Conservation (phyloP, 257 asterid species). For the Ligustrum vulgare region DNA sequence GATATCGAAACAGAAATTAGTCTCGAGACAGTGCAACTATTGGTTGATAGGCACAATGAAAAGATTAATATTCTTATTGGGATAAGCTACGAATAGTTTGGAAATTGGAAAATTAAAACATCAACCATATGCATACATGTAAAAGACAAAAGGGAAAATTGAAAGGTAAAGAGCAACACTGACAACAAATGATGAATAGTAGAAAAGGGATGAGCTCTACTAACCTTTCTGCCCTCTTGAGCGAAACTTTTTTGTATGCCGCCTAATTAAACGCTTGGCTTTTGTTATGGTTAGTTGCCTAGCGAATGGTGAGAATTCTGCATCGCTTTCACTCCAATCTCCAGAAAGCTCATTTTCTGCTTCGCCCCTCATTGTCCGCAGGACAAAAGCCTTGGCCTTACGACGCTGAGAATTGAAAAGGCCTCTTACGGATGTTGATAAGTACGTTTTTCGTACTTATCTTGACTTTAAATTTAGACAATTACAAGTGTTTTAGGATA, state of each 20-base stretch:
- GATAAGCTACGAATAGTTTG: slow-evolving; percentile 1
- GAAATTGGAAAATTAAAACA: background rate
- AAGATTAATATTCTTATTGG: background rate
- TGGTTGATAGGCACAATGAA: background rate
- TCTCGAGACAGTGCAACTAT: background rate
- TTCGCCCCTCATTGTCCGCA: slow-evolving; percentile 96
- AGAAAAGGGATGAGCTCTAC: slow-evolving; percentile 28
- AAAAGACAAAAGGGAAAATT: background rate
- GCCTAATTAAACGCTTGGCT: slow-evolving; percentile 78
- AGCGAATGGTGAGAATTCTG: slow-evolving; percentile 93
- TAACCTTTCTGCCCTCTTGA: slow-evolving; percentile 86
- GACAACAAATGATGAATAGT: slow-evolving; percentile 4
- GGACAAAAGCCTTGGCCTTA: slow-evolving; percentile 94
- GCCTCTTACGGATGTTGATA: slow-evolving; percentile 87
- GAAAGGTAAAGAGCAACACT: background rate
- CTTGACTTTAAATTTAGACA: too few species aligned
- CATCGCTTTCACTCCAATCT: slow-evolving; percentile 96
- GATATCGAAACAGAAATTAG: slow-evolving; percentile 23
- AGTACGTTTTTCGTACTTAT: too few species aligned
- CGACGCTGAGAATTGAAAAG: slow-evolving; percentile 91
- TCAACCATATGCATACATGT: background rate
- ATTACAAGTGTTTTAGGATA: too few species aligned
- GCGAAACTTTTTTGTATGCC: slow-evolving; percentile 92
- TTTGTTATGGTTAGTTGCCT: slow-evolving; percentile 93
- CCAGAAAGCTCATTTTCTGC: slow-evolving; percentile 78